Evolutionary conservation across 2,329 filamentous ascomycete genomes (phyloP).

Genomic region (Penicillium expansum): DNA sequence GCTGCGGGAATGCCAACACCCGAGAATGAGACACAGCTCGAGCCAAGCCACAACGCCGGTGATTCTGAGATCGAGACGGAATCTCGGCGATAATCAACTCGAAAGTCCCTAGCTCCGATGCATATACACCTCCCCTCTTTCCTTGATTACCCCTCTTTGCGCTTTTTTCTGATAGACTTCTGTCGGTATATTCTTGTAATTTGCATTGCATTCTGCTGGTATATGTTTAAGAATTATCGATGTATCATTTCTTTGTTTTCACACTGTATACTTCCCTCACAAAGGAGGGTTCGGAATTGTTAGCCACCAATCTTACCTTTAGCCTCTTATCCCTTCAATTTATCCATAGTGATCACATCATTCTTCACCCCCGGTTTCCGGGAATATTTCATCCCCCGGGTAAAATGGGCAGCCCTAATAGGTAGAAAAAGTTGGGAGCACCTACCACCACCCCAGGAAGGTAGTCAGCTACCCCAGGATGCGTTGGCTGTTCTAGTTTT

Average conservation of each 20-base stretch:
- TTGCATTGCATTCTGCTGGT: conserved; percentile 22
- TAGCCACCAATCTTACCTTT: background rate
- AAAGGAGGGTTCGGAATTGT: background rate
- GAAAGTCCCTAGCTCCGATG: background rate
- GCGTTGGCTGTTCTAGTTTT: background rate
- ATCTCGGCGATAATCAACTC: conserved; percentile 8
- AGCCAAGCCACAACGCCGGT: background rate
- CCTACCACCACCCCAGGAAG: background rate
- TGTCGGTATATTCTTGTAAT: conserved; percentile 18
- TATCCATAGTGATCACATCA: background rate
- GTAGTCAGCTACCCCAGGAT: background rate
- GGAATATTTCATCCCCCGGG: background rate
- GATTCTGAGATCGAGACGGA: conserved; percentile 2
- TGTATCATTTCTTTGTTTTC: background rate
- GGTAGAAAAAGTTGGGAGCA: conserved; percentile 15
- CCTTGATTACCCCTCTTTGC: background rate
- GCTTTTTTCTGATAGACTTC: conserved; percentile 7
- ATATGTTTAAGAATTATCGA: conserved; percentile 16
- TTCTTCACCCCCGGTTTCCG: background rate
- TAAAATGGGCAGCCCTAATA: conserved; percentile 2
- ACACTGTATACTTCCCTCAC: background rate
- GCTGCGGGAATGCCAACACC: conserved; percentile 15
- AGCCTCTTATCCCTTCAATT: background rate
- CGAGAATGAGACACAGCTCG: conserved; percentile 1
- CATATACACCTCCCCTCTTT: conserved; percentile 8